Conservation (phyloP, 257 asterid species). For the Agastache rugosa region DNA sequence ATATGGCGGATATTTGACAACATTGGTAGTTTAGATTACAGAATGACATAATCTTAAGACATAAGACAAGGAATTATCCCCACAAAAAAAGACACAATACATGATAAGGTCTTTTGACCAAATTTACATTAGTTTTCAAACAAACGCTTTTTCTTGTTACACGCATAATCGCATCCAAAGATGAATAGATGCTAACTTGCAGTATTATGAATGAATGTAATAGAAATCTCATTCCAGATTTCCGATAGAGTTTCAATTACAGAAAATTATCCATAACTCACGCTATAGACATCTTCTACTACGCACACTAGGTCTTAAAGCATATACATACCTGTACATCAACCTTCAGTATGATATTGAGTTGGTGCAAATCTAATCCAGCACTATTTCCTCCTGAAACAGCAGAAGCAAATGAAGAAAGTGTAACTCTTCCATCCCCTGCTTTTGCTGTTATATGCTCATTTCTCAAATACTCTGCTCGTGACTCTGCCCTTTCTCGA, state of each 20-base stretch:
- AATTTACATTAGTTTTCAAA: no score
- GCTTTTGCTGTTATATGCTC: conserved; percentile 89
- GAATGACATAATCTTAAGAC: no score
- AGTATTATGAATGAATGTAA: neutral
- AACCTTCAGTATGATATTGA: conserved; percentile 86
- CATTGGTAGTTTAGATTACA: no score
- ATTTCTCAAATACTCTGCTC: conserved; percentile 69
- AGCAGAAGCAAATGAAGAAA: conserved; percentile 92
- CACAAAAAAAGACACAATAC: no score
- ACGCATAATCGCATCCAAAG: neutral
- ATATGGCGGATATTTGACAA: no score
- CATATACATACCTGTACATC: conserved; percentile 81
- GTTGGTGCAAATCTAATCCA: conserved; percentile 92
- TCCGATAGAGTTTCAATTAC: neutral
- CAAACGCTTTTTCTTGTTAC: no score
- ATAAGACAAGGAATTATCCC: no score
- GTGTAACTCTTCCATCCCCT: conserved; percentile 93
- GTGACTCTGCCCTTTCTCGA: conserved; percentile 76
- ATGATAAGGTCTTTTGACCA: no score
- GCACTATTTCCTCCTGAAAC: conserved; percentile 71
- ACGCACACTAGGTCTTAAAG: neutral
- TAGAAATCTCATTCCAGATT: neutral
- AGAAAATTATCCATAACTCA: conserved; percentile 2
- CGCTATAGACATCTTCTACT: neutral
- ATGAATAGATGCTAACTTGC: conserved; percentile 4